Conservation (phyloP, 2,329 filamentous ascomycete species). For the Moelleriella libera region DNA sequence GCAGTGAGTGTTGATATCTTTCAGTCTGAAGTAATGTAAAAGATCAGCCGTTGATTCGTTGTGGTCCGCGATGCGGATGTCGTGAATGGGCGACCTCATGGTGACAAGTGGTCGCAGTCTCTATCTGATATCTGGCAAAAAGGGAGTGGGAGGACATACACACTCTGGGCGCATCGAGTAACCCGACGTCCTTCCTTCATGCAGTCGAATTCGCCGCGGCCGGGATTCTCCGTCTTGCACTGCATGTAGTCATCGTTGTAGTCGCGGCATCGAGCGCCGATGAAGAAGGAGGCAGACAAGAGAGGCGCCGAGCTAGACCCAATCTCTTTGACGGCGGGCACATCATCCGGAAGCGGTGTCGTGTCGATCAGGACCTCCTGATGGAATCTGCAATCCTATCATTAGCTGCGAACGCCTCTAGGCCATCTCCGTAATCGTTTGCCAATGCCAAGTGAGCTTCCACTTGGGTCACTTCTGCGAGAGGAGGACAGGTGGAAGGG, state of each 20-base stretch:
- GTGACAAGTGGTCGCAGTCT: background rate
- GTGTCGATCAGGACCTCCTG: slow-evolving; percentile 89
- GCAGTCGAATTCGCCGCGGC: slow-evolving; percentile 84
- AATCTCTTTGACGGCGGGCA: slow-evolving; percentile 88
- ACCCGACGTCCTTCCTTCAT: slow-evolving; percentile 94
- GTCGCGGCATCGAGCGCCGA: slow-evolving; percentile 82
- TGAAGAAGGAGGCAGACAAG: slow-evolving; percentile 87
- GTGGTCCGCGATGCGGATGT: too few species aligned
- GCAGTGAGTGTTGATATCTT: slow-evolving; percentile 93
- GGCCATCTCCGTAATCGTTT: too few species aligned
- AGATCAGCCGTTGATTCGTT: too few species aligned
- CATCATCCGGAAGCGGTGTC: slow-evolving; percentile 80
- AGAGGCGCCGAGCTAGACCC: slow-evolving; percentile 87
- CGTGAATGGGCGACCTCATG: too few species aligned
- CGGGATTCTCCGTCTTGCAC: slow-evolving; percentile 91
- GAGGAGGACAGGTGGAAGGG: too few species aligned
- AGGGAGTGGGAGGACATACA: slow-evolving; percentile 46
- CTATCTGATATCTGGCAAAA: background rate
- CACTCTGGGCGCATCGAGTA: slow-evolving; percentile 88
- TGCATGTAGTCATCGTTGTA: slow-evolving; percentile 99
- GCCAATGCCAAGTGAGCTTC: background rate
- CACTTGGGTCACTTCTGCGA: too few species aligned
- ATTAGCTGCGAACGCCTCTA: slow-evolving; percentile 7
- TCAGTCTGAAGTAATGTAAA: slow-evolving; percentile 42
- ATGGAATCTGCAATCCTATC: slow-evolving; percentile 59